These are phyloP conservation scores for Penicillium cinerascens DNA, from an alignment of 495 filamentous ascomycete species.

Conservation along the genomic window DNA sequence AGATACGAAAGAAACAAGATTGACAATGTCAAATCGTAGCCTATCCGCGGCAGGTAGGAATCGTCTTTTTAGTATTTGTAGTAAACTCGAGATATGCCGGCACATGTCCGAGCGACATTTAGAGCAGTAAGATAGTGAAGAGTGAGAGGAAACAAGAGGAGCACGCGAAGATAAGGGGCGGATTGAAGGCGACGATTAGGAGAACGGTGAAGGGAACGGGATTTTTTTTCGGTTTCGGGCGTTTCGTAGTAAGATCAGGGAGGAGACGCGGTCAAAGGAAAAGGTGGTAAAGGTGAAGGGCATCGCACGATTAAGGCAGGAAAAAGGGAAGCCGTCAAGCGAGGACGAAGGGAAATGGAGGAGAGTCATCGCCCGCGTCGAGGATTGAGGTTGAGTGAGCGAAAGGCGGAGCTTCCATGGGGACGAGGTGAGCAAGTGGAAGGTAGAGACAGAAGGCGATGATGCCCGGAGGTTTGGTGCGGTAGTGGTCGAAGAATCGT, in stretches of 20 bases:
- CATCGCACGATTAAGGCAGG: constrained; percentile 6
- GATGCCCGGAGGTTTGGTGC: neutral
- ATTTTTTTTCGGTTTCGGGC: constrained; percentile 13
- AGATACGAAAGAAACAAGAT: neutral
- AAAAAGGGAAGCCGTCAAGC: constrained; percentile 4
- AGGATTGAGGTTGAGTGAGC: neutral
- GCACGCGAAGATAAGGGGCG: constrained; percentile 10
- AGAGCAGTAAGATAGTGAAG: constrained; percentile 12
- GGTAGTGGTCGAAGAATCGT: neutral
- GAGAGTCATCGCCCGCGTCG: neutral
- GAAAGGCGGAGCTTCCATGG: neutral
- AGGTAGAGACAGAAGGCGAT: constrained; percentile 15
- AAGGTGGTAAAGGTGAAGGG: constrained; percentile 2
- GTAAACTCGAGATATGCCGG: constrained; percentile 12
- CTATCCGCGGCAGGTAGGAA: constrained; percentile 11
- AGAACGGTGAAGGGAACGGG: constrained; percentile 13
- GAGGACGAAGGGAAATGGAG: neutral
- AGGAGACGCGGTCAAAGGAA: constrained; percentile 1
- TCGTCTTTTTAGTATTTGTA: constrained; percentile 13
- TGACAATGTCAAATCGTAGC: constrained; percentile 9
- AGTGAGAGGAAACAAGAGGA: constrained; percentile 6
- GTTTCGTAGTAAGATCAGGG: constrained; percentile 4
- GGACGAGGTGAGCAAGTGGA: constrained; percentile 4
- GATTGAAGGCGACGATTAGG: constrained; percentile 12
- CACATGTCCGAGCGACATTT: constrained; percentile 10